A percentile compares a stretch with the other conserved stretches of the same genome.
Conservation (phyloP, 352 stramenopile genomes). For the Pythium vanterpoolii region DNA sequence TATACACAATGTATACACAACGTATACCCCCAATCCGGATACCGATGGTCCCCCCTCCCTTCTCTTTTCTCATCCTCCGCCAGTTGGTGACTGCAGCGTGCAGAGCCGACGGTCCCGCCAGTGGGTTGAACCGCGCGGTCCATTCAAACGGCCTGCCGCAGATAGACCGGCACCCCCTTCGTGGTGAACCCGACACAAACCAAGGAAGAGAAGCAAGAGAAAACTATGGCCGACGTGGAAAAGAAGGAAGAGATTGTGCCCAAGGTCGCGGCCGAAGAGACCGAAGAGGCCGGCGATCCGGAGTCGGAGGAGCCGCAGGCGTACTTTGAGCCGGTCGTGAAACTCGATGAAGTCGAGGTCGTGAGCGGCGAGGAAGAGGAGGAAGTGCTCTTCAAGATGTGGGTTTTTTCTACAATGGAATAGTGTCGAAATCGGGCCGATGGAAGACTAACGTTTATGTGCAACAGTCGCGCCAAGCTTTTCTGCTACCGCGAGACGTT, state of each 20-base stretch:
- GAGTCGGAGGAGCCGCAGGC: constrained; percentile 84
- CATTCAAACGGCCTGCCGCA: constrained; percentile 24
- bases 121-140: constrained; percentile 25
- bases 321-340: constrained; percentile 87
- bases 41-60: not conserved
- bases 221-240: constrained; percentile 36
- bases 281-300: constrained; percentile 40
- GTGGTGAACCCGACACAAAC: not conserved
- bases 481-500: constrained; percentile 97
- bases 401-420: constrained; percentile 1
- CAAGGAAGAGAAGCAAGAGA: constrained; percentile 2
- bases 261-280: constrained; percentile 50
- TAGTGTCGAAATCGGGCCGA: not conserved
- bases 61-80: constrained; percentile 1
- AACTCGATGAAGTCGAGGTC: constrained; percentile 94
- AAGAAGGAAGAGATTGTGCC: constrained; percentile 68
- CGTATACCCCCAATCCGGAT: constrained; percentile 18
- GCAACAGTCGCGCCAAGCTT: constrained; percentile 89
- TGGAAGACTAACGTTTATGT: not conserved
- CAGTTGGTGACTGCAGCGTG: constrained; percentile 15
- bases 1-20: constrained; percentile 19
- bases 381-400: constrained; percentile 92
- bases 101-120: constrained; percentile 9
- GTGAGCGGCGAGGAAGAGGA: constrained; percentile 98
- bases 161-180: constrained; percentile 8